These are phyloP conservation scores for Solanum verrucosum DNA, from an alignment of 257 asterid species.

Conservation along the genomic window DNA sequence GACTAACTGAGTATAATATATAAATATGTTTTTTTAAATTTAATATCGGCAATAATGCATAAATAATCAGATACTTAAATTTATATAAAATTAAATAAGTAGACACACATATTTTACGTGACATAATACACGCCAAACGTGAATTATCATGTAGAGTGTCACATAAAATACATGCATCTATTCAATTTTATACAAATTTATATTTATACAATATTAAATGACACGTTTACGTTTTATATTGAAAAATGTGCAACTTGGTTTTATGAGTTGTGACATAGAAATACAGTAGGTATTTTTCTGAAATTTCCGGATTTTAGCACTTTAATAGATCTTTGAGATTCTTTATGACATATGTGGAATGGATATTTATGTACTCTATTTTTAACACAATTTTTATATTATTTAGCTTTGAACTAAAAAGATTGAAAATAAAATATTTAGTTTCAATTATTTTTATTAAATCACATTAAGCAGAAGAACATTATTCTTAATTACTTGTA, in stretches of 20 bases:
- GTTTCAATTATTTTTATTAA: not conserved
- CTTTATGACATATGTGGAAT: not conserved
- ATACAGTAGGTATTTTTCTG: not conserved
- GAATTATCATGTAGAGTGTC: not conserved
- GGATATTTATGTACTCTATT: not conserved
- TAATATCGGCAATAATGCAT: too few species aligned
- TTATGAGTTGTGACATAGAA: not conserved
- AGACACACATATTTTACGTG: fast-evolving
- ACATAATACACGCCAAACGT: fast-evolving
- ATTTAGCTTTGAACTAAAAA: not conserved
- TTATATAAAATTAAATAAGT: too few species aligned
- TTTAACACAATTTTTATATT: not conserved
- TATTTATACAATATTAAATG: not conserved
- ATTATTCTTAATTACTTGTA: not conserved
- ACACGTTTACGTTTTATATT: fast-evolving
- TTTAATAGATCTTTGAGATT: not conserved
- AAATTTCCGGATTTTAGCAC: not conserved
- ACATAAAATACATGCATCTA: not conserved
- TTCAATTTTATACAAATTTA: not conserved
- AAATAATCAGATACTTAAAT: too few species aligned
- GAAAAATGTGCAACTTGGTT: not conserved
- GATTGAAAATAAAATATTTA: not conserved
- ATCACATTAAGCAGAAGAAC: not conserved
- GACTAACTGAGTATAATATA: not conserved
- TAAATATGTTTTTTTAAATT: too few species aligned